phyloP scores from a whole-genome alignment of 1,139 yeast species.

The Hansenula sp. region DNA sequence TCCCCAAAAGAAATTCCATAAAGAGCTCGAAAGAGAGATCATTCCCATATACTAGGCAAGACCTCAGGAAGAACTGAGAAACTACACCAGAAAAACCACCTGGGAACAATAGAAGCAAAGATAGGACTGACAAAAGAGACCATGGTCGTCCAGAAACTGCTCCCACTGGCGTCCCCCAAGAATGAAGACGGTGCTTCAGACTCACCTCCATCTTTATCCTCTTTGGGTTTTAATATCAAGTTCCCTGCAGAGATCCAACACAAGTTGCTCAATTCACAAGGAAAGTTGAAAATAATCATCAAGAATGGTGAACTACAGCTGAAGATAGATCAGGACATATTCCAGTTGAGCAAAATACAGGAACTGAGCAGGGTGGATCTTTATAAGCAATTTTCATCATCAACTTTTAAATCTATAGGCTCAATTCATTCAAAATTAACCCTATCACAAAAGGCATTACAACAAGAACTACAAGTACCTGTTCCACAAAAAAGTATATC shows the following conservation, averaged over 20 bases:
- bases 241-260: constrained; percentile 6
- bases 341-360: constrained; percentile 2
- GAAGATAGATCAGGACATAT: constrained; percentile 4
- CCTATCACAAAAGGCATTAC: not conserved
- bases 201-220: not conserved
- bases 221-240: constrained; percentile 6
- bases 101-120: too few relatives aligned
- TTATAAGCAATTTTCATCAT: constrained; percentile 12
- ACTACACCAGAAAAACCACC: too few relatives aligned
- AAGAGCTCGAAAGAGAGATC: too few relatives aligned
- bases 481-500: not conserved
- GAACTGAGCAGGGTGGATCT: constrained; percentile 7
- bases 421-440: constrained; percentile 7
- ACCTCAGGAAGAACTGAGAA: too few relatives aligned
- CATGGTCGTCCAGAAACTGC: not conserved
- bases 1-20: too few relatives aligned
- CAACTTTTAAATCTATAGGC: constrained; percentile 13
- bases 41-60: too few relatives aligned
- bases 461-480: not conserved
- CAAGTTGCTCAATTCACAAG: constrained; percentile 1
- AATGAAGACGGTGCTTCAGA: not conserved
- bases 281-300: constrained; percentile 7
- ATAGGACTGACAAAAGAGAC: not conserved
- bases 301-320: constrained; percentile 10
- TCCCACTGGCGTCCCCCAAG: not conserved